Percentiles rank a stretch among this genome's conserved stretches.
Conservation (phyloP, 2,329 filamentous ascomycete species). For the Emmonsiellopsis sp. region DNA sequence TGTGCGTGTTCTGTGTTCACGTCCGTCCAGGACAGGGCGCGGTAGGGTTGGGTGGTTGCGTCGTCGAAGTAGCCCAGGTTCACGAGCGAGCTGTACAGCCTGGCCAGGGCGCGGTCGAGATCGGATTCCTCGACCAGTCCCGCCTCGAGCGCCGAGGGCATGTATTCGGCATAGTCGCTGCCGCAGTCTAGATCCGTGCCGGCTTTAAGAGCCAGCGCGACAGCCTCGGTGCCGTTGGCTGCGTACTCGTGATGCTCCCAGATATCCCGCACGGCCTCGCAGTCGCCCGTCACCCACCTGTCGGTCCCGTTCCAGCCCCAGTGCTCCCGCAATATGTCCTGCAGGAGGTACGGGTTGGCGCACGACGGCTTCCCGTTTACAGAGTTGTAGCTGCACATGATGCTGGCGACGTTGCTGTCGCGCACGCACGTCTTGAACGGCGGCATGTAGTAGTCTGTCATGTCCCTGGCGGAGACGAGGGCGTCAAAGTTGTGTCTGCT, state of each 20-base stretch:
- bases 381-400: conserved; percentile 57
- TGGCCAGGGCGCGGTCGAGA: conserved; percentile 39
- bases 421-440: conserved; percentile 56
- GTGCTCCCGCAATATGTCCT: conserved; percentile 54
- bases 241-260: conserved; percentile 46
- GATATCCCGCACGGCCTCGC: conserved; percentile 54
- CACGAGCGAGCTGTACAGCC: conserved; percentile 43
- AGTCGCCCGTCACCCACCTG: conserved; percentile 58
- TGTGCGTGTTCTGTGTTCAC: conserved; percentile 48
- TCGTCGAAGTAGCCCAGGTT: conserved; percentile 47
- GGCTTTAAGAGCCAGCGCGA: conserved; percentile 41
- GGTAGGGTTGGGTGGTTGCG: conserved; percentile 34
- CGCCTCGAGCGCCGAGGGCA: conserved; percentile 36
- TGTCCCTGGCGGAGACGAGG: conserved; percentile 49
- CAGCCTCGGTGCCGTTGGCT: conserved; percentile 36
- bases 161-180: conserved; percentile 38
- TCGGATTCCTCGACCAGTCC: conserved; percentile 37
- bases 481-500: conserved; percentile 48
- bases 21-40: conserved; percentile 45
- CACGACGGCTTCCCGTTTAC: conserved; percentile 60
- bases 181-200: conserved; percentile 49
- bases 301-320: conserved; percentile 56
- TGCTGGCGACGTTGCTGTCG: conserved; percentile 48
- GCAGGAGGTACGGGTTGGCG: conserved; percentile 53
- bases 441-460: conserved; percentile 59